These are phyloP conservation scores for Cutaneotrichosporon sp. DNA, from an alignment of 1,284 basidiomycete genomes.

Conservation along the genomic window DNA sequence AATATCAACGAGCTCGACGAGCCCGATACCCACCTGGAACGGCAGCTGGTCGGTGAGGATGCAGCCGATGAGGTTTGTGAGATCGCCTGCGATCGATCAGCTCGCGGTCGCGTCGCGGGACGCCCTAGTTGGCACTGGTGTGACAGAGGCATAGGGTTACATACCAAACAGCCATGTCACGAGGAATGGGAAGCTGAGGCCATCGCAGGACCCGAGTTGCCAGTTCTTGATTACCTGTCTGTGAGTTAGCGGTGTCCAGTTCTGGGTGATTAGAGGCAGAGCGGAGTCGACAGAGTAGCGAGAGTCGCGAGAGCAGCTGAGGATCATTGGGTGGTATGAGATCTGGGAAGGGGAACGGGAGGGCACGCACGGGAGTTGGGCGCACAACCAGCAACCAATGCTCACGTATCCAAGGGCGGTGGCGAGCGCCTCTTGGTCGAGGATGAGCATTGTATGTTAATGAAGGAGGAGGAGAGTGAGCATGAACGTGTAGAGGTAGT, in stretches of 20 bases:
- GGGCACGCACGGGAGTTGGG: constrained; percentile 77
- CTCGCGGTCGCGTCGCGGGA: no score
- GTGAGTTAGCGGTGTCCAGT: constrained; percentile 6
- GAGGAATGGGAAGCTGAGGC: constrained; percentile 82
- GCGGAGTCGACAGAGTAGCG: background rate
- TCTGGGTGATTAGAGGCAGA: background rate
- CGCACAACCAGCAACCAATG: constrained; percentile 82
- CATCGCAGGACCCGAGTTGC: constrained; percentile 67
- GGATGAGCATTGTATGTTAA: constrained; percentile 5
- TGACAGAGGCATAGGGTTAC: no score
- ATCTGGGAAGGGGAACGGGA: no score
- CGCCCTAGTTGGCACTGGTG: no score
- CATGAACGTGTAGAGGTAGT: background rate
- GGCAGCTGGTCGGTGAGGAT: constrained; percentile 86
- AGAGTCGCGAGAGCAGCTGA: background rate
- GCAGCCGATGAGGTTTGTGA: constrained; percentile 81
- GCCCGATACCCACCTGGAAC: constrained; percentile 74
- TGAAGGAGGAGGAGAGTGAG: no score
- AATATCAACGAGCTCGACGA: no score
- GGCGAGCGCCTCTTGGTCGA: constrained; percentile 10
- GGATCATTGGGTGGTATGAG: no score
- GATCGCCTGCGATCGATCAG: constrained; percentile 64
- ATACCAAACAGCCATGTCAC: constrained; percentile 82
- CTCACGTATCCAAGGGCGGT: constrained; percentile 59
- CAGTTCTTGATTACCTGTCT: constrained; percentile 80